Percentiles rank a stretch among this genome's conserved stretches.
phyloP scores from a whole-genome alignment of 108 stramenopile species.

The Discostella stelligeroides region DNA sequence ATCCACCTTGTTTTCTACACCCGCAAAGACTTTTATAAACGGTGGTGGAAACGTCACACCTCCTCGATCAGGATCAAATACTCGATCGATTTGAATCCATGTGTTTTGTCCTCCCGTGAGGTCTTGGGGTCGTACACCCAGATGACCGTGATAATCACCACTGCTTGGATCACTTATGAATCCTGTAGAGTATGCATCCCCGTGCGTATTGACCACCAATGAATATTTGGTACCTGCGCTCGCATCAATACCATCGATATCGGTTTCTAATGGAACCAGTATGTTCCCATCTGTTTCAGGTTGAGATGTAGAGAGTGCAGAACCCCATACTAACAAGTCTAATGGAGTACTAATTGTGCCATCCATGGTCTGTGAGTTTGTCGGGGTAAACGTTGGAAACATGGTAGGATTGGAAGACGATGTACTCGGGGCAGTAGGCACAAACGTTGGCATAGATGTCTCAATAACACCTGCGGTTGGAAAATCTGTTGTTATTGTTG shows the following conservation, averaged over 20 bases:
- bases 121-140: conserved; percentile 34
- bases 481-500: neutral
- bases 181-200: conserved; percentile 30
- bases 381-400: conserved; percentile 18
- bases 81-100: conserved; percentile 11
- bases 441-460: neutral
- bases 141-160: conserved; percentile 36
- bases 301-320: conserved; percentile 27
- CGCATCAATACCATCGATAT: conserved; percentile 18
- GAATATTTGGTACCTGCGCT: conserved; percentile 48
- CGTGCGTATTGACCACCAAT: conserved; percentile 24
- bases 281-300: conserved; percentile 12
- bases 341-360: conserved; percentile 15
- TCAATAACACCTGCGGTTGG: neutral
- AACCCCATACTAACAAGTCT: conserved; percentile 47
- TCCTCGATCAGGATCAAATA: conserved; percentile 4
- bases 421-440: neutral
- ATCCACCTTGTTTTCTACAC: conserved; percentile 3
- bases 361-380: conserved; percentile 22
- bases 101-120: conserved; percentile 34
- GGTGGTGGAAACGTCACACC: conserved; percentile 6
- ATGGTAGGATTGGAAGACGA: too few relatives aligned
- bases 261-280: conserved; percentile 11
- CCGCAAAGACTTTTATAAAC: conserved; percentile 10
- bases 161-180: conserved; percentile 18